Evolutionary conservation across 192 early-diverging fungal species (phyloP), one percentile per base, ranked within the genome.

Genomic region (Neocallimastix lanati): DNA sequence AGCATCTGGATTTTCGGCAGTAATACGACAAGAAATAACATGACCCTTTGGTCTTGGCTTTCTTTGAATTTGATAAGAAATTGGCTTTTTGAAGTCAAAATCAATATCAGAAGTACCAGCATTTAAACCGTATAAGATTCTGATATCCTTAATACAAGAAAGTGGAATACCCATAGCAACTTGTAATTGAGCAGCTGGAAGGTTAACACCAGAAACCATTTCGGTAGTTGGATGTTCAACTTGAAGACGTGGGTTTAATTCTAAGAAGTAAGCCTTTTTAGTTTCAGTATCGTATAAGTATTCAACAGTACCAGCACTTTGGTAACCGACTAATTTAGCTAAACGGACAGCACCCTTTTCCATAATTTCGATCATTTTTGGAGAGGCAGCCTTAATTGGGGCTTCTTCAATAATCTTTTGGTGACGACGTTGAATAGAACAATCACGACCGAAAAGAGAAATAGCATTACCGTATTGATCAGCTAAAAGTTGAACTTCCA

Each of bases 351-450:
- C 97, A 11, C 96, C 94, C 85, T 92, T 91, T 88, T 99, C 97
- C 97, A 99, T 99, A 58, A 90, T 81, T 80, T 92, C 89, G 79
- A 94, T 93, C 4, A 91, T 91, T 40, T 93, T 90, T 77, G 88
- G 84, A 85, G 90, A 84, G 86, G 95, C 91, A 79, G 94, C 93
- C 76, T 88, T 94, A 38, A 99, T 94, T 11, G 96, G 96, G 5
- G 97, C 97, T 86, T 98, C 97, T 85, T 99, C 96, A 67, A 99
- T 93, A 84, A 99, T 99, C 89, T 99, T 99, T 88, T 99, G 97
- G 82, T 99, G 97, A 37, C 97, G 91, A 80, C 97, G 90, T 89
- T 99, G 97, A 15, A 98, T 96, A 12, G 96, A 97, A 83, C 96
- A 99, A 86, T 99, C 97, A 77, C 97, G 91, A 29, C 97, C 97